These are phyloP conservation scores for Cyclocybe aegerita DNA, from an alignment of 768 basidiomycete genomes.

Conservation along the genomic window DNA sequence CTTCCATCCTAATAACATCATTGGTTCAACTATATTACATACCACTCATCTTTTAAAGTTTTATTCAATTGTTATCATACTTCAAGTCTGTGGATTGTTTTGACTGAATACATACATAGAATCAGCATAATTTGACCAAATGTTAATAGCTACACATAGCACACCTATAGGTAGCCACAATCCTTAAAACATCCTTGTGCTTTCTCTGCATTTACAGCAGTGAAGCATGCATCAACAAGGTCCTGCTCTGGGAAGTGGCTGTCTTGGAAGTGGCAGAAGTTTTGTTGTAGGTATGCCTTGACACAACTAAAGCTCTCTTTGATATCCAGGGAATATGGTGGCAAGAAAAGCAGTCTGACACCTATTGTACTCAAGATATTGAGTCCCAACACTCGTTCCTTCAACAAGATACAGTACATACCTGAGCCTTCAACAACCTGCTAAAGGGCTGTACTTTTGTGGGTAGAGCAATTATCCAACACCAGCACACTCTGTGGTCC, in stretches of 20 bases:
- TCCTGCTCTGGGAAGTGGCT: neutral
- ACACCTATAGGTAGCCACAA: conserved; percentile 2
- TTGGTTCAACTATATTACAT: no score
- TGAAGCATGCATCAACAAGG: conserved; percentile 1
- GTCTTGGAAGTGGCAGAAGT: neutral
- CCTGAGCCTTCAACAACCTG: neutral
- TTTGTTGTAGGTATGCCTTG: neutral
- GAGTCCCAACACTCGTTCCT: neutral
- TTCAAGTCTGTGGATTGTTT: no score
- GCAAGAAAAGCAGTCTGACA: conserved; percentile 2
- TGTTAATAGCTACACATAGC: no score
- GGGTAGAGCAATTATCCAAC: conserved; percentile 8
- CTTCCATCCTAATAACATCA: no score
- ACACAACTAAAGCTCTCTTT: neutral
- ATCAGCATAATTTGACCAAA: no score
- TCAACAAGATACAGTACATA: neutral
- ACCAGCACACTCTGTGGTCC: conserved; percentile 4
- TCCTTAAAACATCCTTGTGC: conserved; percentile 3
- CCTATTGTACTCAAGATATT: neutral
- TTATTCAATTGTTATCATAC: no score
- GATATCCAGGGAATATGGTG: conserved; percentile 7
- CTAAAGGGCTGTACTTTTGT: conserved; percentile 2
- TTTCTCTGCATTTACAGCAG: neutral
- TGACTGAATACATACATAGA: no score
- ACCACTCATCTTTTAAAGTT: no score